Evolutionary conservation across 805 yeast genomes (phyloP).

Genomic region (Lachancea lanzarotensis): DNA sequence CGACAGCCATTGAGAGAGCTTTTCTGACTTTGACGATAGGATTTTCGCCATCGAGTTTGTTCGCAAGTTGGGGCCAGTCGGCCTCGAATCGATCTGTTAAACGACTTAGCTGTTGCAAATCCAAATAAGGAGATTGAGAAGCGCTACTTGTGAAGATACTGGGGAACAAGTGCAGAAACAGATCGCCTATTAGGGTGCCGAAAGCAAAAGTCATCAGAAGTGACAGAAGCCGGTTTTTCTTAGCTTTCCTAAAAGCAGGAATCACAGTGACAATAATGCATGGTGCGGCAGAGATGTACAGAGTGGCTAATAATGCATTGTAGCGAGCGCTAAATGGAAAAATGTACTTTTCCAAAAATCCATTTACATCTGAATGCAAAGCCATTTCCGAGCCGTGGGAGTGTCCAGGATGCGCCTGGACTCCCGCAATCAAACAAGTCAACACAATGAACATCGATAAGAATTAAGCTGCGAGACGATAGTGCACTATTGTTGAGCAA

Average conservation of each 20-base stretch:
- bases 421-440: neutral
- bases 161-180: constrained; percentile 65
- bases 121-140: neutral
- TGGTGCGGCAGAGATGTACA: constrained; percentile 61
- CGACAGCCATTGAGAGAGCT: too few relatives aligned
- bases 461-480: too few relatives aligned
- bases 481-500: too few relatives aligned
- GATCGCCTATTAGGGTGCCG: constrained; percentile 72
- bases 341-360: constrained; percentile 12
- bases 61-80: too few relatives aligned
- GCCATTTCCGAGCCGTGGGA: neutral
- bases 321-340: constrained; percentile 40
- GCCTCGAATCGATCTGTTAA: neutral
- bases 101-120: neutral
- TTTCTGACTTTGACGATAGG: too few relatives aligned
- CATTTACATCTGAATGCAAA: constrained; percentile 4
- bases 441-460: neutral
- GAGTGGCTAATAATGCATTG: constrained; percentile 57
- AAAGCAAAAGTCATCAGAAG: constrained; percentile 64
- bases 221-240: constrained; percentile 30
- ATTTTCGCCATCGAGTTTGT: too few relatives aligned
- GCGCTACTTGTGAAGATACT: constrained; percentile 37
- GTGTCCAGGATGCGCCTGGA: constrained; percentile 3
- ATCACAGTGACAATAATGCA: constrained; percentile 48
- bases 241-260: constrained; percentile 38